phyloP scores from a whole-genome alignment of 306 rosid genomes.

The Leucaena leucocephala region DNA sequence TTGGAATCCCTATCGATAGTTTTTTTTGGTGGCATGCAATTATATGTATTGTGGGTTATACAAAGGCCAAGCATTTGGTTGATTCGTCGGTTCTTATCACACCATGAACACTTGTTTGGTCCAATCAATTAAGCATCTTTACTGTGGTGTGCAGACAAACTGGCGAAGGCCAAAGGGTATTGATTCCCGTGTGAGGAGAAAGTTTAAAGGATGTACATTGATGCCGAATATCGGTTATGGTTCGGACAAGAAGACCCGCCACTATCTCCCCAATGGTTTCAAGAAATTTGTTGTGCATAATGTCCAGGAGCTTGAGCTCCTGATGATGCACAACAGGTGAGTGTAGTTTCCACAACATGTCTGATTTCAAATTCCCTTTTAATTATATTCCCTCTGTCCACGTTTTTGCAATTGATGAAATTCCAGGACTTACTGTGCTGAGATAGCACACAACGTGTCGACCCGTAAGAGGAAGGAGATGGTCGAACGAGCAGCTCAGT shows the following conservation, averaged over 20 bases:
- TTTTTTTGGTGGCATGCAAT: background rate
- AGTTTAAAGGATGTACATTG: slow-evolving; percentile 75
- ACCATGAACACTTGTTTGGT: background rate
- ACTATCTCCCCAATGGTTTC: slow-evolving; percentile 79
- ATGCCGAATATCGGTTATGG: slow-evolving; percentile 89
- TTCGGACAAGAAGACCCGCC: slow-evolving; percentile 78
- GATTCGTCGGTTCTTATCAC: background rate
- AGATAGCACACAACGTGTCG: slow-evolving; percentile 73
- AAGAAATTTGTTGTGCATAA: slow-evolving; percentile 77
- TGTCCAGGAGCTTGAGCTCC: slow-evolving; percentile 62
- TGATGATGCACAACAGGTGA: slow-evolving; percentile 87
- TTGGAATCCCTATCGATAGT: background rate
- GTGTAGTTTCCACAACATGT: background rate
- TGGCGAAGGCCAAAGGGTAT: slow-evolving; percentile 93
- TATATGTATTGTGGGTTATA: background rate
- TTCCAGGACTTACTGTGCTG: slow-evolving; percentile 76
- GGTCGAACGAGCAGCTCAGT: slow-evolving; percentile 75
- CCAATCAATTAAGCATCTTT: background rate
- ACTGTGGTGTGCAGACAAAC: slow-evolving; percentile 45
- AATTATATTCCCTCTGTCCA: background rate
- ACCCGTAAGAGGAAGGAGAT: slow-evolving; percentile 75
- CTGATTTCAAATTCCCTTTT: background rate
- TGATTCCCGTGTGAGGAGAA: slow-evolving; percentile 84
- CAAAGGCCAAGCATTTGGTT: background rate
- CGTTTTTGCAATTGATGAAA: background rate